Conservation (phyloP, 495 filamentous ascomycete genomes). For the Talaromyces ruber region DNA sequence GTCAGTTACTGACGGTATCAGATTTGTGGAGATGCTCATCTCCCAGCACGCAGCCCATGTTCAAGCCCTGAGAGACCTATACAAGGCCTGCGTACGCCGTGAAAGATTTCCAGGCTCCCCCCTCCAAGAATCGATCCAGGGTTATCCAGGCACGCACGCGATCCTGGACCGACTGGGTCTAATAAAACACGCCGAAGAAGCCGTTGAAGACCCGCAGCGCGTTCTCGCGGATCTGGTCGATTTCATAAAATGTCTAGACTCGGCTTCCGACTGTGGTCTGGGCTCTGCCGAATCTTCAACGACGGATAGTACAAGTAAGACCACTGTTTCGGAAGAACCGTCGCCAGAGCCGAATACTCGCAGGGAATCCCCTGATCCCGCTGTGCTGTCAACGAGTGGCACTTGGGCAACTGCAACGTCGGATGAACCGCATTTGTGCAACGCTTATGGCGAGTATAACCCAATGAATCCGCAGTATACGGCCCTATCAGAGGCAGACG, state of each 20-base stretch:
- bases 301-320: neutral
- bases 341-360: neutral
- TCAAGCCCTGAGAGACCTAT: conserved; percentile 36
- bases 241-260: conserved; percentile 1
- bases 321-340: neutral
- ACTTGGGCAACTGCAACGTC: neutral
- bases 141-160: conserved; percentile 35
- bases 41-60: conserved; percentile 37
- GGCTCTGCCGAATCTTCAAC: neutral
- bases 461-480: neutral
- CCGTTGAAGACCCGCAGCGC: conserved; percentile 2
- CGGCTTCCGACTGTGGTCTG: neutral
- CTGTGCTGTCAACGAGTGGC: neutral
- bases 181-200: conserved; percentile 41
- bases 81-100: conserved; percentile 35
- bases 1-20: conserved; percentile 6
- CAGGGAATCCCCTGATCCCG: neutral
- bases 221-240: conserved; percentile 6
- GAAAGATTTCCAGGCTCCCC: conserved; percentile 40
- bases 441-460: neutral
- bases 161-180: conserved; percentile 38
- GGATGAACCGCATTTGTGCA: neutral
- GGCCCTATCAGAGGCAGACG: neutral
- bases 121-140: conserved; percentile 31
- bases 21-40: conserved; percentile 42